These are phyloP conservation scores for Tanacetum coccineum DNA, from an alignment of 129 eudicot species.

Conservation along the genomic window DNA sequence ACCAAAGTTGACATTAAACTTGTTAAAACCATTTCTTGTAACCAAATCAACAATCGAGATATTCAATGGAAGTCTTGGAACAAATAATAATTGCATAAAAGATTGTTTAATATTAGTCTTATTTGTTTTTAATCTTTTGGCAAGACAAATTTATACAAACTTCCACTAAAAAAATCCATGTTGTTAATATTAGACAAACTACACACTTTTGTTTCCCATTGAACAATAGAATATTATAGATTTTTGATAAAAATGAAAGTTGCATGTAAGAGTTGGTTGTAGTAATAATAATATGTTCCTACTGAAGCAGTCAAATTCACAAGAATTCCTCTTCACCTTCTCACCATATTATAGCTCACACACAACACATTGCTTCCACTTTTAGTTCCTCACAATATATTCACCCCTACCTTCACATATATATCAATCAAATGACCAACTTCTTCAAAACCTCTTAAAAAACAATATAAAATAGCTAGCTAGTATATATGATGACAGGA, in stretches of 20 bases:
- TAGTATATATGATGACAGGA: neutral
- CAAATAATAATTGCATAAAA: no score
- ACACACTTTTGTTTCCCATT: no score
- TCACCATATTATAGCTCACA: slow-evolving; percentile 31
- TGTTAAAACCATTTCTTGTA: no score
- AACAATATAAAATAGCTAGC: neutral
- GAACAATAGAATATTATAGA: no score
- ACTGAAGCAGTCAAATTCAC: slow-evolving; percentile 33
- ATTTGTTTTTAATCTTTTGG: no score
- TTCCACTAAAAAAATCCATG: no score
- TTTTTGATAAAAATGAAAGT: neutral
- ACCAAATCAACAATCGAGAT: neutral
- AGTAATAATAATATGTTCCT: slow-evolving; percentile 19
- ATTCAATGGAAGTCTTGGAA: no score
- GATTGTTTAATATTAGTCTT: no score
- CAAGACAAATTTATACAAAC: no score
- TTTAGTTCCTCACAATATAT: slow-evolving; percentile 27
- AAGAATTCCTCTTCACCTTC: slow-evolving; percentile 38
- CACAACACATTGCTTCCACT: slow-evolving; percentile 40
- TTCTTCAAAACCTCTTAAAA: neutral
- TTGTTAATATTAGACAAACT: no score
- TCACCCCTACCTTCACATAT: neutral
- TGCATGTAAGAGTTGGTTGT: slow-evolving; percentile 5
- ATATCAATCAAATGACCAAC: neutral
- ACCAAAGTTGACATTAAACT: no score